Conservation (phyloP, 176 grass and related monocot species). For the Cocos nucifera region DNA sequence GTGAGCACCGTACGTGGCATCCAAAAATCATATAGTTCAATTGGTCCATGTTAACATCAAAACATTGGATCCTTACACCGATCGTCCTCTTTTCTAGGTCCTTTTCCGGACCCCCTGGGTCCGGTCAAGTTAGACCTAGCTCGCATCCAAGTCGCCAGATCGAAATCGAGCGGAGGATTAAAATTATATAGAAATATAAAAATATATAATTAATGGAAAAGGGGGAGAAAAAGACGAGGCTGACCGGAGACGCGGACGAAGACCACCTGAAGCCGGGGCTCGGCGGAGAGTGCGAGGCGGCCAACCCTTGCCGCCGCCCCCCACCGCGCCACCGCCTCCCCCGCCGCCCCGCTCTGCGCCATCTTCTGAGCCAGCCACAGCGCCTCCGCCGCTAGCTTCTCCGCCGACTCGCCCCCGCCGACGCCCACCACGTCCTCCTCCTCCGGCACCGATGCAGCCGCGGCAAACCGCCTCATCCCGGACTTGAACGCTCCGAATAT, state of each 20-base stretch:
- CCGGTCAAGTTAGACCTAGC: too few species aligned
- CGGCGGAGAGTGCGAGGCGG: conserved; percentile 31
- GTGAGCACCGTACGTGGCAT: too few species aligned
- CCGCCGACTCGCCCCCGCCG: conserved; percentile 28
- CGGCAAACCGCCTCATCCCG: conserved; percentile 36
- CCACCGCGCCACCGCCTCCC: conserved; percentile 46
- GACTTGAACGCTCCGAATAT: conserved; percentile 29
- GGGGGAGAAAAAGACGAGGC: not conserved
- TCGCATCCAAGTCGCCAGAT: too few species aligned
- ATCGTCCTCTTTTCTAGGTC: too few species aligned
- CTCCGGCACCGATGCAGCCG: not conserved
- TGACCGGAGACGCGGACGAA: conserved; percentile 63
- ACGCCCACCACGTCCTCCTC: conserved; percentile 11
- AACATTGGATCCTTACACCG: too few species aligned
- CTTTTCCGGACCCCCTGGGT: too few species aligned
- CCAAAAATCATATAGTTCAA: too few species aligned
- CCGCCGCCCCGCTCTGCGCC: conserved; percentile 36
- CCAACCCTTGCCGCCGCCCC: conserved; percentile 38
- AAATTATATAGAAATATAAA: too few species aligned
- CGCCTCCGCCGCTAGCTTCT: conserved; percentile 73
- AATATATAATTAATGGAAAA: too few species aligned
- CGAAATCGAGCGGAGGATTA: too few species aligned
- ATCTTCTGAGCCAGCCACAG: conserved; percentile 82
- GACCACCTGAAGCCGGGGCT: conserved; percentile 63
- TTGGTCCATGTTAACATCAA: too few species aligned